Evolutionary conservation across 2,329 filamentous ascomycete species (phyloP).

Genomic region (Coniosporium tulheliwenetii): DNA sequence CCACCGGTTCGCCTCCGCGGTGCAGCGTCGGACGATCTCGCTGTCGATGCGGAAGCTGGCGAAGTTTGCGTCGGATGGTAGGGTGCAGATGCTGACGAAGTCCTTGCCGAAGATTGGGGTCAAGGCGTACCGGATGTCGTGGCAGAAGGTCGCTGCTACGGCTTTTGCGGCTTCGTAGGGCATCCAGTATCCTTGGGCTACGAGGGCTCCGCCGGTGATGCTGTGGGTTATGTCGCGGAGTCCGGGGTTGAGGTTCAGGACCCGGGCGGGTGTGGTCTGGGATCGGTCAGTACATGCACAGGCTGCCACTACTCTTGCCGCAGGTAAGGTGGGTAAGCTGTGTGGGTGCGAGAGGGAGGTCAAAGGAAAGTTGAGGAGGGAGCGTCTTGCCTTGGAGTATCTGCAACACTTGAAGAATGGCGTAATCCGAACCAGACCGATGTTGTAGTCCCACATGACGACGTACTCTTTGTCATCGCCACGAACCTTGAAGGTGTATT

Average conservation of each 20-base stretch:
- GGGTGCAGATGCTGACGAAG: slow-evolving; percentile 60
- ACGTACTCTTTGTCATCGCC: slow-evolving; percentile 50
- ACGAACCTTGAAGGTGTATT: slow-evolving; percentile 66
- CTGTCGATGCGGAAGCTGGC: slow-evolving; percentile 22
- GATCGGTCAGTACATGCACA: neutral
- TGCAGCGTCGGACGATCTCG: neutral
- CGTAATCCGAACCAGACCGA: slow-evolving; percentile 84
- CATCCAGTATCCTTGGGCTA: slow-evolving; percentile 97
- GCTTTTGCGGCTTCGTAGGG: slow-evolving; percentile 75
- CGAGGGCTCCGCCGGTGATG: slow-evolving; percentile 83
- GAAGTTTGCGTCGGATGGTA: slow-evolving; percentile 46
- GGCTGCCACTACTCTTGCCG: neutral
- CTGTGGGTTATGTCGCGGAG: slow-evolving; percentile 83
- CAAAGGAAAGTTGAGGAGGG: neutral
- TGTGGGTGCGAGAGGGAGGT: neutral
- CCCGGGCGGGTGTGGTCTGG: slow-evolving; percentile 78
- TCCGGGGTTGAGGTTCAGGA: slow-evolving; percentile 52
- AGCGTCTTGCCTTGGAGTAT: slow-evolving; percentile 59
- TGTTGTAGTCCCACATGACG: slow-evolving; percentile 95
- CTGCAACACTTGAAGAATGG: slow-evolving; percentile 85
- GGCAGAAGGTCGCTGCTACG: slow-evolving; percentile 80
- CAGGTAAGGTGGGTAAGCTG: neutral
- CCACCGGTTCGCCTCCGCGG: neutral
- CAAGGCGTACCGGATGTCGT: slow-evolving; percentile 65
- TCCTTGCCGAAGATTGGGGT: slow-evolving; percentile 79